Conservation (phyloP, 2,329 filamentous ascomycete genomes). For the Aureobasidium subglaciale region DNA sequence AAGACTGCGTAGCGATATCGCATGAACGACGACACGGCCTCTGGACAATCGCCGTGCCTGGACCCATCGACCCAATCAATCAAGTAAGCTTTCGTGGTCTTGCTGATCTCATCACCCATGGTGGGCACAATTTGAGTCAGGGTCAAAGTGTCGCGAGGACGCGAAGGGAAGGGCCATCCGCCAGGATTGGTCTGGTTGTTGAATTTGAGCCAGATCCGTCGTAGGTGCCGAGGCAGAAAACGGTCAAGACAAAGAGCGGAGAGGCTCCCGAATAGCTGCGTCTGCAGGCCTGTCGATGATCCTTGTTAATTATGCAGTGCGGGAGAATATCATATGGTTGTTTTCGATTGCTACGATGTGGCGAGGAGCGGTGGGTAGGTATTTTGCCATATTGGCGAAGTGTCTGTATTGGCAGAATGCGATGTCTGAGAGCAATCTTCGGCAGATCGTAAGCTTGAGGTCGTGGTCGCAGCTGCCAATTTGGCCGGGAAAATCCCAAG, state of each 20-base stretch:
- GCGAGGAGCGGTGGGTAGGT: neutral
- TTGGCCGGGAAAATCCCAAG: constrained; percentile 4
- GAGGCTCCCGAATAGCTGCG: neutral
- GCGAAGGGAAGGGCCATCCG: neutral
- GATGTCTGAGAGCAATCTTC: neutral
- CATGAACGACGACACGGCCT: neutral
- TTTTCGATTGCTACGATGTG: neutral
- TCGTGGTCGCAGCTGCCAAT: neutral
- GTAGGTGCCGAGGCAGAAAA: constrained; percentile 6
- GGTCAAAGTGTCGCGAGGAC: neutral
- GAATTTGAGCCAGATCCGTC: neutral
- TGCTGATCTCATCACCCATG: neutral
- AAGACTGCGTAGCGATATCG: neutral
- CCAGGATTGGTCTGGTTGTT: neutral
- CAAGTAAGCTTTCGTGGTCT: constrained; percentile 2
- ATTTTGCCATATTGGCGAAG: neutral
- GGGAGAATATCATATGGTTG: neutral
- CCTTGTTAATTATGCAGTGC: neutral
- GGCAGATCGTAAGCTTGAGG: neutral
- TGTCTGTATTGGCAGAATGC: neutral
- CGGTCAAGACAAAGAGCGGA: constrained; percentile 6
- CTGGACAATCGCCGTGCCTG: constrained; percentile 5
- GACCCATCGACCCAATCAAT: neutral
- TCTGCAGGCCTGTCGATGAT: neutral
- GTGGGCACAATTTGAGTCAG: neutral